Conservation (phyloP, 2,329 filamentous ascomycete genomes). For the Zymoseptoria tritici region DNA sequence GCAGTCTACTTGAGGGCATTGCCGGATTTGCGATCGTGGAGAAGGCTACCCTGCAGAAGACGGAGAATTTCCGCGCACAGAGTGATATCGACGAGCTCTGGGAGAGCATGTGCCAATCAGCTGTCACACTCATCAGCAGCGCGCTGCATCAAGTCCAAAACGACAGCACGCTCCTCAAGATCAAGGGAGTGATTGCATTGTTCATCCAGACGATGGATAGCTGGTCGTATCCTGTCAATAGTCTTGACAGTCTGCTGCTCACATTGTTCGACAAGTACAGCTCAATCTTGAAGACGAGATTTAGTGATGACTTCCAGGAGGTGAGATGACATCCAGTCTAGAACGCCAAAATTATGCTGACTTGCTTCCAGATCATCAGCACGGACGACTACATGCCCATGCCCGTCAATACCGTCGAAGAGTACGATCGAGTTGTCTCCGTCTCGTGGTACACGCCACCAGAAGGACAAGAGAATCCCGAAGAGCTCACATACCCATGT, state of each 20-base stretch:
- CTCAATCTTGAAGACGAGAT: conserved; percentile 78
- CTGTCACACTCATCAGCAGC: conserved; percentile 73
- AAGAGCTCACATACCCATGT: conserved; percentile 75
- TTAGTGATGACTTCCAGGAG: conserved; percentile 94
- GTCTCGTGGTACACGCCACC: conserved; percentile 87
- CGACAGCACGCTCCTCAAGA: conserved; percentile 83
- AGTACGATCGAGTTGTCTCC: conserved; percentile 92
- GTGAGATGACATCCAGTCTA: conserved; percentile 35
- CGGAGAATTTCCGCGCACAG: conserved; percentile 70
- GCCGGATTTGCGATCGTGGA: conserved; percentile 96
- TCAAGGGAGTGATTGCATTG: conserved; percentile 84
- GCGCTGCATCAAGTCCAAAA: conserved; percentile 74
- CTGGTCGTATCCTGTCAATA: conserved; percentile 79
- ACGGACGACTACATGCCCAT: conserved; percentile 99
- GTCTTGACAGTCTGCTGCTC: conserved; percentile 78
- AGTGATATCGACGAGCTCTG: conserved; percentile 96
- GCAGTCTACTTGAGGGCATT: conserved; percentile 85
- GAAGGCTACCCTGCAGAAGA: conserved; percentile 81
- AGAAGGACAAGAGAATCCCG: conserved; percentile 56
- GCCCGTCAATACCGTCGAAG: conserved; percentile 82
- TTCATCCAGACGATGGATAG: conserved; percentile 99
- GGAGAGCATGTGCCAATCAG: conserved; percentile 93
- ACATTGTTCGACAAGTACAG: conserved; percentile 90
- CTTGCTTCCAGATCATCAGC: conserved; percentile 50
- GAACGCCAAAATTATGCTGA: conserved; percentile 1